Conservation (phyloP, 1,284 basidiomycete species). For the Athelia sp. region DNA sequence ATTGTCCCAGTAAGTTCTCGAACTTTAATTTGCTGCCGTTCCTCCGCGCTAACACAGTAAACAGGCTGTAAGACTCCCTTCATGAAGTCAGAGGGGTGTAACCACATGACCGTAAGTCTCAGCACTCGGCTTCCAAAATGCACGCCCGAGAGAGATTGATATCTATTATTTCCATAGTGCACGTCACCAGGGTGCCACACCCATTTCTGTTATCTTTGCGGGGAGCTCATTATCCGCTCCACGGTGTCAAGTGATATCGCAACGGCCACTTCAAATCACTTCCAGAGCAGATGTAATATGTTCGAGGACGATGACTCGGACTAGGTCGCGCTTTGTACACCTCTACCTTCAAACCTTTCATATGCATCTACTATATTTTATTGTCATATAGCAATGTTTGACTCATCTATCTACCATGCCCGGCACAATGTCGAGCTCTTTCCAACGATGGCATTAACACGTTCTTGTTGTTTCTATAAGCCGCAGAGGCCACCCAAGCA, state of each 20-base stretch:
- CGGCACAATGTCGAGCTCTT: too few species aligned
- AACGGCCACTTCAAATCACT: constrained; percentile 39
- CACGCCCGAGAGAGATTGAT: neutral
- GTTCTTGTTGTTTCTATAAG: too few species aligned
- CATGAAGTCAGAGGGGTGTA: constrained; percentile 53
- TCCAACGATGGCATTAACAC: too few species aligned
- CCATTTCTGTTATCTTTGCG: constrained; percentile 61
- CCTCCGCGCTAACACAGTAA: neutral
- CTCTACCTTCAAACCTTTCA: too few species aligned
- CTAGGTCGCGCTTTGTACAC: too few species aligned
- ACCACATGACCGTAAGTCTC: constrained; percentile 59
- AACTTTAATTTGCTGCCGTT: neutral
- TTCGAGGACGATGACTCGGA: too few species aligned
- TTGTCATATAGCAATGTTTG: too few species aligned
- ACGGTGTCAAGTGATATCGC: constrained; percentile 36
- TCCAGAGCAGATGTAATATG: constrained; percentile 32
- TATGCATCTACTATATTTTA: too few species aligned
- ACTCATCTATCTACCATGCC: too few species aligned
- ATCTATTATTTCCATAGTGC: constrained; percentile 37
- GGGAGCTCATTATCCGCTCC: constrained; percentile 44
- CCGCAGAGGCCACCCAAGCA: too few species aligned
- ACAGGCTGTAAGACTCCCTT: constrained; percentile 55
- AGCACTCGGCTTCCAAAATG: neutral
- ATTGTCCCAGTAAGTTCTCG: constrained; percentile 43
- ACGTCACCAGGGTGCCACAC: constrained; percentile 53